Evolutionary conservation across 225 moss, liverwort and hornwort genomes (phyloP), one percentile per base, ranked within the genome.

Genomic region (Sphagnum contortum): DNA sequence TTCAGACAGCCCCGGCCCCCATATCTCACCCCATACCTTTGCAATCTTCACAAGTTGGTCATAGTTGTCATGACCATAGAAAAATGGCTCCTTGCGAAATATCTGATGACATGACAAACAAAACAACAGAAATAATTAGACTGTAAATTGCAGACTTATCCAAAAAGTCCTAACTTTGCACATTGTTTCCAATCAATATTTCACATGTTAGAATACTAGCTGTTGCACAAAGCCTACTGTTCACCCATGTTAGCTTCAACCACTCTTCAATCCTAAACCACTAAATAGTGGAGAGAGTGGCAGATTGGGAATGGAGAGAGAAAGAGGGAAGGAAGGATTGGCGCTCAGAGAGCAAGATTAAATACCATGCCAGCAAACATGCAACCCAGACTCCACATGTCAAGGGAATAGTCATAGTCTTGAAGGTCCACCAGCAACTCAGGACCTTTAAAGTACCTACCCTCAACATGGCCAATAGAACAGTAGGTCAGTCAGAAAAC

Each of bases 301-400:
- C 13, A 53, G 3, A 61, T 8, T 4, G 3, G 8, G 9, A 10
- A 54, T 47, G 68, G 12, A 9, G 29, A 44, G 62, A 49, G 10
- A 57, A 60, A 12, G 60, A 5, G 29, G 29, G 29, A 29, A 29
- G 29, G 29, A 29, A 29, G 29, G 29, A 29, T 29, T 29, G 29
- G 29, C 29, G 1, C 29, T 3, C 12, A 56, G 54, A 64, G n/a
- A 64, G 46, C 12, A 71, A 11, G 57, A 64, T 58, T 46, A 9
- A 48, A 74, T 68, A 86, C 86, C 86, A 86, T 86, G 75, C 86
- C 86, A 14, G 86, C 86, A 67, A 86, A 86, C 86, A 86, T 86
- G 12, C 86, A 86, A 47, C 86, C 86, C 86, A 86, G 66, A 72
- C 86, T 86, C 86, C 86, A 86, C 79, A 86, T 82, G 60, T 86